Evolutionary conservation across 805 yeast species (phyloP), one percentile per base, ranked within the genome.

Genomic region (Candida berthetii): DNA sequence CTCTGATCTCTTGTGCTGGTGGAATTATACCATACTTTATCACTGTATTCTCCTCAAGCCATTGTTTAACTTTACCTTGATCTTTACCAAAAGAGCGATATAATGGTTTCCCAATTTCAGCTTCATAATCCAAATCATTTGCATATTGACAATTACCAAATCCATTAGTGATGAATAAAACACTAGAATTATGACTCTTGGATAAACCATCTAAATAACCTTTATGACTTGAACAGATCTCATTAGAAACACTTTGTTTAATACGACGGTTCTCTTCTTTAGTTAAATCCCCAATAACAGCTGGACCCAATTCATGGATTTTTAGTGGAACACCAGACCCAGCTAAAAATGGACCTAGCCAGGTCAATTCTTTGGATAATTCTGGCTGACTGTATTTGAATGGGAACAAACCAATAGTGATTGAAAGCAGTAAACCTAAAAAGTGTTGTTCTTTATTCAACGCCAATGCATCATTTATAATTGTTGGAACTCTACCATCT

Each of bases 321-420:
- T 41, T 20, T 10, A 42, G 17, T 13, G 16, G n/a, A 4, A 33
- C 4, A 16, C 17, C 17, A 13, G 38, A 37, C 20, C 56, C 50
- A 15, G 52, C 43, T 0, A 53, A 25, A 6, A 46, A 42, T 24
- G 53, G 65, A 9, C 66, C 66, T 3, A 64, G 35, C 64, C 61
- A 64, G 32, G 60, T 48, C 25, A 57, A 47, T 38, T 65, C 68
- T 2, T 31, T 9, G 14, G 42, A 54, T 47, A 53, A 53, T 55
- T 16, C 63, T 57, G 37, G 45, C 46, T 60, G 43, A 33, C 37
- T n/a, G 20, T 22, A 55, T 47, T 16, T 45, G 36, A 36, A 42
- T 36, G 38, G 50, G 39, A 36, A 46, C 39, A 40, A 48, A 37
- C 35, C 54, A 42, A 51, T 48, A 14, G 42, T 47, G 17, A 31